Evolutionary conservation across 352 stramenopile genomes (phyloP).

Genomic region (Phytophthora chlamydospora): DNA sequence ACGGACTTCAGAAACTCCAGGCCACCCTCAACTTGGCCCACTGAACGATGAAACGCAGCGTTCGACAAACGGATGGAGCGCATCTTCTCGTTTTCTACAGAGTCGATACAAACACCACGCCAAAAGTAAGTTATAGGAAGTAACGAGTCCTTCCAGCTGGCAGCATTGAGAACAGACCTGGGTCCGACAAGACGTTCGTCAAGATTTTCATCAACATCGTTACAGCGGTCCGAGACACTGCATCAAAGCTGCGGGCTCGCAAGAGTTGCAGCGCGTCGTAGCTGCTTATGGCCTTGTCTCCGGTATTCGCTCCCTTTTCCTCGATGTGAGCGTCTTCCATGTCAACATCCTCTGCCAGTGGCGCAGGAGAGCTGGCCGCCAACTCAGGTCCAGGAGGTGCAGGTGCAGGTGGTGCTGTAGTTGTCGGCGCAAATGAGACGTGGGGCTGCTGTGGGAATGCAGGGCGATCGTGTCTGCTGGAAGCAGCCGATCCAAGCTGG

Average conservation of each 20-base stretch:
- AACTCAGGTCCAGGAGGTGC: slow-evolving; percentile 1
- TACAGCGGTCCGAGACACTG: slow-evolving; percentile 61
- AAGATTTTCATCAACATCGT: slow-evolving; percentile 88
- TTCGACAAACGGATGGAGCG: slow-evolving; percentile 85
- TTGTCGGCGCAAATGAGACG: slow-evolving; percentile 24
- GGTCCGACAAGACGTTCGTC: slow-evolving; percentile 82
- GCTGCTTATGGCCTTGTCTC: slow-evolving; percentile 37
- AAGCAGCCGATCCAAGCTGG: not conserved
- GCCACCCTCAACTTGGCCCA: slow-evolving; percentile 70
- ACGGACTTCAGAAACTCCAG: slow-evolving; percentile 74
- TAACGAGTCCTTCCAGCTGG: not conserved
- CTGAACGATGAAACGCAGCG: slow-evolving; percentile 68
- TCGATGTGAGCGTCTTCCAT: slow-evolving; percentile 43
- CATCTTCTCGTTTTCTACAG: slow-evolving; percentile 80
- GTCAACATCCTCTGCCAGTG: slow-evolving; percentile 46
- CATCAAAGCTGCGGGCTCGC: slow-evolving; percentile 79
- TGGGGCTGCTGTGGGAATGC: slow-evolving; percentile 7
- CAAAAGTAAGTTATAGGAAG: not conserved
- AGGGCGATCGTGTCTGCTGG: slow-evolving; percentile 3
- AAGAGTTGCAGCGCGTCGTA: slow-evolving; percentile 77
- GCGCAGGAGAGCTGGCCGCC: not conserved
- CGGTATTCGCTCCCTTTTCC: not conserved
- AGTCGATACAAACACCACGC: not conserved
- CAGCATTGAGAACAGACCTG: slow-evolving; percentile 43
- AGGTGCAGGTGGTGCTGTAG: not conserved